Percentiles rank a stretch among this genome's conserved stretches.
Evolutionary conservation across 305 asterid species (phyloP).

Genomic region (Solanum hybrid): DNA sequence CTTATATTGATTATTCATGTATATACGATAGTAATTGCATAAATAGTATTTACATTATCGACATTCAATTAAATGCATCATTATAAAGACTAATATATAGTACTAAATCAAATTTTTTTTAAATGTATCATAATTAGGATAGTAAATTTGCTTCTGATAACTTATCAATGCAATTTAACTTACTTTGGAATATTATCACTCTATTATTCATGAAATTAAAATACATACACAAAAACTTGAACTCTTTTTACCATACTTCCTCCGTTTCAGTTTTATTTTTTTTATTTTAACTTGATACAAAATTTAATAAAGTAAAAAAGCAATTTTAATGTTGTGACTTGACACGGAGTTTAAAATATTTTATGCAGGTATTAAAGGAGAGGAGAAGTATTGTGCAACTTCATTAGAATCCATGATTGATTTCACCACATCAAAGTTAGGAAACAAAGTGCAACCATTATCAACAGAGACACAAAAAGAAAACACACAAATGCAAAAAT

Average conservation of each 20-base stretch:
- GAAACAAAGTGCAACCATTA: slow-evolving; percentile 38
- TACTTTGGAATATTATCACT: neutral
- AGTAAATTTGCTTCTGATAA: neutral
- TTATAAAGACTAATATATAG: neutral
- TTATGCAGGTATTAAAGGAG: slow-evolving; percentile 21
- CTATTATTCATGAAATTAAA: neutral
- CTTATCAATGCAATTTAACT: neutral
- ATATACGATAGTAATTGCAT: neutral
- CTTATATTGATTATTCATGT: neutral
- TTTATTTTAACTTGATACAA: neutral
- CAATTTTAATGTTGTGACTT: neutral
- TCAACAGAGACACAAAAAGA: slow-evolving; percentile 37
- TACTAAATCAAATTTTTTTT: too few species aligned
- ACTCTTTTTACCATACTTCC: too few species aligned
- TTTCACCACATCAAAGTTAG: slow-evolving; percentile 56
- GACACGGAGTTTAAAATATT: neutral
- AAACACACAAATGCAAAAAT: slow-evolving; percentile 17
- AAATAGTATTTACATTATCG: neutral
- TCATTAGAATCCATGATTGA: slow-evolving; percentile 78
- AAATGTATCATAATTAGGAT: neutral
- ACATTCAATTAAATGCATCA: neutral
- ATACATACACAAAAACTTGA: neutral
- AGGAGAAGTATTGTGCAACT: slow-evolving; percentile 63
- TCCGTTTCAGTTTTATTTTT: neutral
- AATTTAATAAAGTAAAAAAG: neutral